Conservation (phyloP, 495 filamentous ascomycete genomes). For the Tetracladium setigerum region DNA sequence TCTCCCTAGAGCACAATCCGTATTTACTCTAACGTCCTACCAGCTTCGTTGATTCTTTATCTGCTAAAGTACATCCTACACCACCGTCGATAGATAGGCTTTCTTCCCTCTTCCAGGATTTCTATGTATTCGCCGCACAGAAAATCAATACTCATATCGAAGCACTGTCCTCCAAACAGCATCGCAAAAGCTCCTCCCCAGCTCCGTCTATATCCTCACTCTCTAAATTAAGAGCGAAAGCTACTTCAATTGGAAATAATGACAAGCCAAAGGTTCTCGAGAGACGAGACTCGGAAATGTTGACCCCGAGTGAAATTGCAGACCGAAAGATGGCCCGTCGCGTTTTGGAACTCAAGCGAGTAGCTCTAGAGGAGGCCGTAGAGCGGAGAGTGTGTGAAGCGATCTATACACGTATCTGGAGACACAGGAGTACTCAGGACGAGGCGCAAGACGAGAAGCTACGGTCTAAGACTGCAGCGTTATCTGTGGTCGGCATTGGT, state of each 20-base stretch:
- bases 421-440: constrained; percentile 86
- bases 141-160: constrained; percentile 87
- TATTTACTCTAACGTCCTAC: not conserved
- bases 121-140: constrained; percentile 74
- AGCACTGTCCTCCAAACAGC: constrained; percentile 65
- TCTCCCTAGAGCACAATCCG: not conserved
- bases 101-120: constrained; percentile 86
- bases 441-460: constrained; percentile 93
- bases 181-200: constrained; percentile 49
- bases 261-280: constrained; percentile 33
- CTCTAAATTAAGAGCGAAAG: constrained; percentile 39
- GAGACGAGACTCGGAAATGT: constrained; percentile 55
- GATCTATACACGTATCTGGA: constrained; percentile 81
- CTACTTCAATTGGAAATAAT: constrained; percentile 41
- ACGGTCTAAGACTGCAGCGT: constrained; percentile 85
- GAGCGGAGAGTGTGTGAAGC: constrained; percentile 81
- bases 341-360: constrained; percentile 65
- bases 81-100: constrained; percentile 81
- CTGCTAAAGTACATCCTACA: constrained; percentile 75
- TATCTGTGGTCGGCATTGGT: constrained; percentile 84
- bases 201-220: constrained; percentile 40
- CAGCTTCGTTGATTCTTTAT: constrained; percentile 88
- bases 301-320: constrained; percentile 78
- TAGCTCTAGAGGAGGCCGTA: constrained; percentile 82
- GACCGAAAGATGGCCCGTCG: constrained; percentile 71